A percentile compares a stretch with the other conserved stretches of the same genome.
Conservation (phyloP, 2,329 filamentous ascomycete genomes). For the Epichloe elymi region DNA sequence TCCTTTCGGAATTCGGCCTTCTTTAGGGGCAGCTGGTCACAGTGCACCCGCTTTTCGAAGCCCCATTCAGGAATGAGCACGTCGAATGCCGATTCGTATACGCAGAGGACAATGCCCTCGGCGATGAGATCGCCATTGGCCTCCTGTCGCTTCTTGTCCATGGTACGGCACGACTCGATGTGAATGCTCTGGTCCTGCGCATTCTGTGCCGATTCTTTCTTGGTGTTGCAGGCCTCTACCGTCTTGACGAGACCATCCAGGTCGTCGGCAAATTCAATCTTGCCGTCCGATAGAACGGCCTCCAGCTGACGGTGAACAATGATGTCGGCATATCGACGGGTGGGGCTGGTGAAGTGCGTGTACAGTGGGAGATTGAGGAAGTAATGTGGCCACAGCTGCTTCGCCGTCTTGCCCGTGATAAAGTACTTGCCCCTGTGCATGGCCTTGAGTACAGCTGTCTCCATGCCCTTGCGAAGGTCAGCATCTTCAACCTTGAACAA, state of each 20-base stretch:
- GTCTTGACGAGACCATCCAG: conserved; percentile 81
- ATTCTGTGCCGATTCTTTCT: conserved; percentile 96
- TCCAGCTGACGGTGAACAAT: conserved; percentile 93
- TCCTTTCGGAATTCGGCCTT: conserved; percentile 99
- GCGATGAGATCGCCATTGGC: conserved; percentile 83
- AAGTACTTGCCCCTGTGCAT: conserved; percentile 97
- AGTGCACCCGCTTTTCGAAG: conserved; percentile 98
- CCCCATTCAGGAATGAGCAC: conserved; percentile 96
- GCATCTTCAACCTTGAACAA: conserved; percentile 84
- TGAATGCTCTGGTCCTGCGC: conserved; percentile 98
- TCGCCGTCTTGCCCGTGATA: conserved; percentile 64
- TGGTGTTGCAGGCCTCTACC: conserved; percentile 91
- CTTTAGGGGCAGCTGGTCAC: conserved; percentile 91
- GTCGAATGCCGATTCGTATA: conserved; percentile 97
- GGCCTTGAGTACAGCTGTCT: conserved; percentile 85
- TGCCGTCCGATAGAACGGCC: conserved; percentile 66
- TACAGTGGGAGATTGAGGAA: conserved; percentile 85
- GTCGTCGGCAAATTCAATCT: conserved; percentile 78
- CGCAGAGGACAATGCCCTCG: conserved; percentile 90
- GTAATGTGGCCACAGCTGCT: conserved; percentile 76
- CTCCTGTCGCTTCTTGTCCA: conserved; percentile 84
- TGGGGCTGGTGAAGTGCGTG: conserved; percentile 95
- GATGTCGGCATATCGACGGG: conserved; percentile 86
- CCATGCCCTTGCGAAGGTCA: conserved; percentile 92
- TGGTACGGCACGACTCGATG: conserved; percentile 89